These are phyloP conservation scores for Ogataea corticis DNA, from an alignment of 805 yeast species.

Conservation along the genomic window DNA sequence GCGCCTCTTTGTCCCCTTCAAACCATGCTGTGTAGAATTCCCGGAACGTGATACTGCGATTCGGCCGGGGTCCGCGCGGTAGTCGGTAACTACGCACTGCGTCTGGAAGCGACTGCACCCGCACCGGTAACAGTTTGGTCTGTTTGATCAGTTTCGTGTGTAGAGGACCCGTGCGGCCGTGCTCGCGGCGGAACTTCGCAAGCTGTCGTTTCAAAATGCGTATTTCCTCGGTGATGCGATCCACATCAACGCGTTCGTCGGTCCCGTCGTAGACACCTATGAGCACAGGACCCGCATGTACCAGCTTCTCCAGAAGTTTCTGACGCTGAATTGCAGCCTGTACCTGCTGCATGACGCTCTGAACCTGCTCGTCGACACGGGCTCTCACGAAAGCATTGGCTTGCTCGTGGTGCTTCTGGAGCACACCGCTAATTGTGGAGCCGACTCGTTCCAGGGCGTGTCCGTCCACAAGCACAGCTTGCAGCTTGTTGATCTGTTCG, in stretches of 20 bases:
- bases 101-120: slow-evolving; percentile 11
- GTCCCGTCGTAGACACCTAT: not conserved
- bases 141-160: not conserved
- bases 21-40: slow-evolving; percentile 21
- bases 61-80: slow-evolving; percentile 19
- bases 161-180: not conserved
- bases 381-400: too few relatives aligned
- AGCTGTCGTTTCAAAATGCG: not conserved
- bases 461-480: not conserved
- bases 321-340: not conserved
- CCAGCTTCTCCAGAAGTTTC: not conserved
- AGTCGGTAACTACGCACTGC: slow-evolving; percentile 14
- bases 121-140: not conserved
- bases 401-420: not conserved
- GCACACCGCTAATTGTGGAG: not conserved
- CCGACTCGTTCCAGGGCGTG: not conserved
- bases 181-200: not conserved
- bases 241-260: not conserved
- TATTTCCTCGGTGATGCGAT: not conserved
- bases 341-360: not conserved
- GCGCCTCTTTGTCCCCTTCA: slow-evolving; percentile 13
- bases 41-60: slow-evolving; percentile 11
- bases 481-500: not conserved
- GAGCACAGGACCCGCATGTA: not conserved
- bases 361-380: not conserved